Evolutionary conservation across 202 grass and related monocot species (phyloP).

Genomic region (Setaria viridis): DNA sequence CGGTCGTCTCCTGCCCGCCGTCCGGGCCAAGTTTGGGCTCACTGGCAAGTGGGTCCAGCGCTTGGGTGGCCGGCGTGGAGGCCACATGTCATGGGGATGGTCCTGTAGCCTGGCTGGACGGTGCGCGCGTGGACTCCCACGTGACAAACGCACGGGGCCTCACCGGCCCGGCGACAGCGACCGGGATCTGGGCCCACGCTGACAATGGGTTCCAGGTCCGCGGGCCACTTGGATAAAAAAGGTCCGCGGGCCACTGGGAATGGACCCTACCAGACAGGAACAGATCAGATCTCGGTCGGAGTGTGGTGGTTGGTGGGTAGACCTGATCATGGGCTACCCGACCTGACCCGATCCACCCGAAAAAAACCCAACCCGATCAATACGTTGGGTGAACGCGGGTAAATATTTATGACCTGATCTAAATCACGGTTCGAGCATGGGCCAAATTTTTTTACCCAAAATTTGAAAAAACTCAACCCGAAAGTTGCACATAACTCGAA

Average conservation of each 20-base stretch:
- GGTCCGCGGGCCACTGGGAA: background rate
- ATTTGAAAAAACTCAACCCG: too few species aligned
- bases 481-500: too few species aligned
- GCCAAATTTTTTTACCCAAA: too few species aligned
- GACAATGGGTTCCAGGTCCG: too few species aligned
- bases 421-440: too few species aligned
- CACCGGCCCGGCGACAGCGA: background rate
- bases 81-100: background rate
- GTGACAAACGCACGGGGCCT: background rate
- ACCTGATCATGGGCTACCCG: too few species aligned
- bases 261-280: background rate
- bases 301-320: too few species aligned
- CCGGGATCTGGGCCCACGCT: background rate
- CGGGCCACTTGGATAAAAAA: background rate
- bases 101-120: background rate
- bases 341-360: too few species aligned
- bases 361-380: too few species aligned
- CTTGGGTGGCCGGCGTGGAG: background rate
- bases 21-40: too few species aligned
- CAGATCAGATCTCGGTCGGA: constrained; percentile 21
- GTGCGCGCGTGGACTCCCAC: background rate
- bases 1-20: background rate
- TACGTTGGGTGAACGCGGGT: too few species aligned
- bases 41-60: background rate
- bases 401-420: too few species aligned